phyloP scores from a whole-genome alignment of 2,329 filamentous ascomycete genomes.

The Ophiostoma triangulosporum region DNA sequence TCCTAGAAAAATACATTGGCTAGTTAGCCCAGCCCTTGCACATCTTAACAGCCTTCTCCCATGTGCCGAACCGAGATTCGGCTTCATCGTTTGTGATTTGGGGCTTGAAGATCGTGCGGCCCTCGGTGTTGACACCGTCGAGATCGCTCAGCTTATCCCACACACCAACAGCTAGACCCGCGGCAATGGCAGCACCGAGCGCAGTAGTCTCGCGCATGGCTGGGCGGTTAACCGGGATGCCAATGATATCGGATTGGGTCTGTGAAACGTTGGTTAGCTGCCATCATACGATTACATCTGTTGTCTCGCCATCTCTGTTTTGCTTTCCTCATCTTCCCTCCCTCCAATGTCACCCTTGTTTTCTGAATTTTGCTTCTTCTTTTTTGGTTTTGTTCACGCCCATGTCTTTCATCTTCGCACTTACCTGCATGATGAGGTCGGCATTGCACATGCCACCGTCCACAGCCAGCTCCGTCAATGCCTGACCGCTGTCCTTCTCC shows the following conservation, averaged over 20 bases:
- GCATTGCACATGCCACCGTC: constrained; percentile 86
- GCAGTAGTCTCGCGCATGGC: constrained; percentile 85
- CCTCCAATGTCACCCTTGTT: neutral
- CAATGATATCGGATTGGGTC: constrained; percentile 73
- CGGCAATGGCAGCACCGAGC: constrained; percentile 76
- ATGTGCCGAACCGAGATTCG: constrained; percentile 33
- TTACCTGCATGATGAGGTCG: constrained; percentile 62
- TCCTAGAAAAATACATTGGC: too few species aligned
- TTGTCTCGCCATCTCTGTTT: neutral
- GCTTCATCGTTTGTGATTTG: constrained; percentile 33
- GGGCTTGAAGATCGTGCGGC: constrained; percentile 57
- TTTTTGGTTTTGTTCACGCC: neutral
- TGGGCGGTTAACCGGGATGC: constrained; percentile 70
- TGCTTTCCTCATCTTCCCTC: neutral
- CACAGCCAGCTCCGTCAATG: constrained; percentile 61
- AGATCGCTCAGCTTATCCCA: constrained; percentile 67
- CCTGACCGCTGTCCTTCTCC: constrained; percentile 70
- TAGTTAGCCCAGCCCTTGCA: constrained; percentile 35
- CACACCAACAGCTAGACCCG: constrained; percentile 67
- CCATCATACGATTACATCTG: neutral
- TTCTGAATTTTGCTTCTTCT: neutral
- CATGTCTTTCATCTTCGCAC: neutral
- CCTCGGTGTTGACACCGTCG: constrained; percentile 55
- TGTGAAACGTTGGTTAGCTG: constrained; percentile 18
- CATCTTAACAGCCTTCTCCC: constrained; percentile 46